phyloP scores from a whole-genome alignment of 2,329 filamentous ascomycete genomes.

The Trichoderma asperellum region DNA sequence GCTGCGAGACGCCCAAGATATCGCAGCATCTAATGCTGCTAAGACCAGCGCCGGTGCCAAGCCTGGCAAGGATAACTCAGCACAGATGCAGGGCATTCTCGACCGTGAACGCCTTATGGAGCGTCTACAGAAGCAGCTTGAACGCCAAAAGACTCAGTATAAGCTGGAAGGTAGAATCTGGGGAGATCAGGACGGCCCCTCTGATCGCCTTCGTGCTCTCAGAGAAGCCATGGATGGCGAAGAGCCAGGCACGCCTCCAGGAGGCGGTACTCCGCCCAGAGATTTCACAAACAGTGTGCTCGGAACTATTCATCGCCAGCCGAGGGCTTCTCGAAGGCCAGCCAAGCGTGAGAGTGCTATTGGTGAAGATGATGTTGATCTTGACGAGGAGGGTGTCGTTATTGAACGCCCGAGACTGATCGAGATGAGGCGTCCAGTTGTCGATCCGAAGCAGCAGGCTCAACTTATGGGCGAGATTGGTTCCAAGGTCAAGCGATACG shows the following conservation, averaged over 20 bases:
- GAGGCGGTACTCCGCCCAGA: conserved; percentile 56
- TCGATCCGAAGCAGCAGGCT: conserved; percentile 66
- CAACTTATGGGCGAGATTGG: conserved; percentile 72
- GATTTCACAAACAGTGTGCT: conserved; percentile 75
- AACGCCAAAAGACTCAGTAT: conserved; percentile 95
- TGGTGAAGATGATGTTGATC: conserved; percentile 56
- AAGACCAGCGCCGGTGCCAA: conserved; percentile 56
- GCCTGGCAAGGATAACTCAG: conserved; percentile 65
- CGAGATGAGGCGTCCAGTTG: conserved; percentile 72
- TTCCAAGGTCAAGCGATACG: conserved; percentile 73
- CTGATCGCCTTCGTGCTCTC: conserved; percentile 86
- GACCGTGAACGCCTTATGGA: conserved; percentile 93
- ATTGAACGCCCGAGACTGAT: conserved; percentile 81
- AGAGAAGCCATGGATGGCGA: conserved; percentile 89
- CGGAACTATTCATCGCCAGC: conserved; percentile 68
- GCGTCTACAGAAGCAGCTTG: conserved; percentile 90
- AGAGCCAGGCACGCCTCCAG: conserved; percentile 51
- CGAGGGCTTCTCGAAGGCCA: conserved; percentile 60
- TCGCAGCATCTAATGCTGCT: conserved; percentile 81
- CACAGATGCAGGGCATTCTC: conserved; percentile 86
- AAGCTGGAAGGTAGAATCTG: conserved; percentile 94
- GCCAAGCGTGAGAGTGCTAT: conserved; percentile 49
- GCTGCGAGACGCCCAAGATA: conserved; percentile 95
- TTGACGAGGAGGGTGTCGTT: conserved; percentile 62
- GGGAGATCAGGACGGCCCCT: conserved; percentile 80